Evolutionary conservation across 257 asterid species (phyloP), one percentile per base, ranked within the genome.

Genomic region (Lantana camara): DNA sequence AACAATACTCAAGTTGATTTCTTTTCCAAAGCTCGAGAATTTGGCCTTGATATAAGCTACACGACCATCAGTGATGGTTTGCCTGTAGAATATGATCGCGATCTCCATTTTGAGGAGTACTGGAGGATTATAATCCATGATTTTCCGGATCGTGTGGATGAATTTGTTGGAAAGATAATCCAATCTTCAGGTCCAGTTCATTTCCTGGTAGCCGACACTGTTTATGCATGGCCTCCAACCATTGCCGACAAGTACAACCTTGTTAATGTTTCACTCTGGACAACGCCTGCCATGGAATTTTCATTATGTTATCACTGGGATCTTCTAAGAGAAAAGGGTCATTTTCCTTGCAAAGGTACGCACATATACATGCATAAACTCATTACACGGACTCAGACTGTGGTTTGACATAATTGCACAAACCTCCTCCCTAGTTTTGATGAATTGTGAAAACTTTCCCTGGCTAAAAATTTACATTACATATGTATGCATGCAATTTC

Each of bases 181-280:
- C 9, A 32, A 1, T 80, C 76, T 35, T 77, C 81, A 3, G 11
- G 15, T 16, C 54, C 37, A 4, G 72, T 13, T 3, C 66, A 64
- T 17, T 79, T 84, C 57, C 50, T 86, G 76, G 66, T 83, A 14
- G 66, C 84, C 3, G 90, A 86, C 47, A 83, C 84, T 5, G n/a
- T 64, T 27, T 79, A 20, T 29, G 35, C 68, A 0, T 85, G 90
- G 90, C 65, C 80, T 1, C 48, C 81, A 5, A 37, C 52, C 11
- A 63, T 80, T 45, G 86, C 86, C 8, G 29, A 32, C 3, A 85
- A 83, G 49, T 64, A 76, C 56, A 59, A 62, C 23, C 79, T 85
- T 9, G 76, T 85, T 2, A 74, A 62, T 38, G 88, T 83, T n/a
- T 85, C 94, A 10, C 73, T 76, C 17, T 76, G 82, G 40, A 4